A percentile compares a stretch with the other conserved stretches of the same genome.
These are phyloP conservation scores for Cryptococcus sp. DNA, from an alignment of 1,284 basidiomycete genomes.

Conservation along the genomic window DNA sequence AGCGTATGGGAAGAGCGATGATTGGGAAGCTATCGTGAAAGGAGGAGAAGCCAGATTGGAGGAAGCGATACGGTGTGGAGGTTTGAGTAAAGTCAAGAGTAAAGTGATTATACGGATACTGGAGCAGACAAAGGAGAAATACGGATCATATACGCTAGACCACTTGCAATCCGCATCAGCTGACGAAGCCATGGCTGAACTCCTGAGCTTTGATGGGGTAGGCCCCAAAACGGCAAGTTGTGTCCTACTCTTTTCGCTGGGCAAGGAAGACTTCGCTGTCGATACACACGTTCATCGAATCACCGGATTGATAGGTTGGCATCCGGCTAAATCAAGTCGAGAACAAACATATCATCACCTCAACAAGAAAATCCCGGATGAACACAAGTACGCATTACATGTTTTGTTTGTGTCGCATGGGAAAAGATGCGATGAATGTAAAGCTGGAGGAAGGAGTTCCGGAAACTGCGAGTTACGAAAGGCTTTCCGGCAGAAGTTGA, in stretches of 20 bases:
- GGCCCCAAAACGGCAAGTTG: constrained; percentile 76
- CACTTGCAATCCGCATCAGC: constrained; percentile 51
- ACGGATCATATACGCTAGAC: constrained; percentile 47
- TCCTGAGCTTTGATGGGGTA: constrained; percentile 65
- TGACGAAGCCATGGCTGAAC: constrained; percentile 63
- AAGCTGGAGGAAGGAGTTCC: constrained; percentile 16
- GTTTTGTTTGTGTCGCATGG: constrained; percentile 66
- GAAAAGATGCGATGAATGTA: constrained; percentile 29
- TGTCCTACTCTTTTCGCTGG: constrained; percentile 70
- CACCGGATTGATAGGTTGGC: constrained; percentile 64
- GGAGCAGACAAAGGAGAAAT: constrained; percentile 53
- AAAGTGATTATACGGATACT: constrained; percentile 62
- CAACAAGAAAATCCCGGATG: constrained; percentile 59
- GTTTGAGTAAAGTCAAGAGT: constrained; percentile 69
- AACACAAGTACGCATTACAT: constrained; percentile 67
- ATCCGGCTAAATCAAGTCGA: constrained; percentile 60
- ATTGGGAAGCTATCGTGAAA: constrained; percentile 59
- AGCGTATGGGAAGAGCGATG: constrained; percentile 56
- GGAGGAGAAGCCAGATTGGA: constrained; percentile 56
- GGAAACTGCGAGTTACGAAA: constrained; percentile 20
- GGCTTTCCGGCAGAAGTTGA: constrained; percentile 12
- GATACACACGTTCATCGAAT: constrained; percentile 66
- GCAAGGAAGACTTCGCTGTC: constrained; percentile 67
- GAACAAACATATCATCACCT: constrained; percentile 67
- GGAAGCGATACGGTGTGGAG: constrained; percentile 63